Evolutionary conservation across 169 alveolate species (phyloP).

Genomic region (Plasmodium gaboni): DNA sequence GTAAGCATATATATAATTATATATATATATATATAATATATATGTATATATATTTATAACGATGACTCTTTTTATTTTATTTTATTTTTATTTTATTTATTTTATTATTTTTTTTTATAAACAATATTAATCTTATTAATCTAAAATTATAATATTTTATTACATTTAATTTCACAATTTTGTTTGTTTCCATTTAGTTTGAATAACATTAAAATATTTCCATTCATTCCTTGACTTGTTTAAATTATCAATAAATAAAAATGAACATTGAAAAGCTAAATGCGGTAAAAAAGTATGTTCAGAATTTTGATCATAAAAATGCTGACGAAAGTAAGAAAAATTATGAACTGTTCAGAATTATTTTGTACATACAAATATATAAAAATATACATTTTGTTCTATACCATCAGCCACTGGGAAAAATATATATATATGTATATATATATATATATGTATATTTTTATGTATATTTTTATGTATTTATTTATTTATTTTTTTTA

Average conservation of each 20-base stretch:
- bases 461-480: not conserved
- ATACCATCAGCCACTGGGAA: not conserved
- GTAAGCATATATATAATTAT: no score
- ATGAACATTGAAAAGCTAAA: slow-evolving; percentile 11
- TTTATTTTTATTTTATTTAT: no score
- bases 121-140: no score
- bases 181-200: no score
- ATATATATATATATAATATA: no score
- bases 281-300: slow-evolving; percentile 15
- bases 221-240: no score
- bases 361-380: not conserved
- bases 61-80: no score
- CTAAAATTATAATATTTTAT: no score
- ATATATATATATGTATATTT: not conserved
- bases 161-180: no score
- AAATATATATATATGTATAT: slow-evolving; percentile 1
- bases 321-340: slow-evolving; percentile 21
- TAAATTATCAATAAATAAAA: not conserved
- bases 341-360: slow-evolving; percentile 6
- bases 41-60: no score
- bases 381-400: not conserved
- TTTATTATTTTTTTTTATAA: no score
- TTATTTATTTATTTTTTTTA: not conserved
- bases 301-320: slow-evolving; percentile 26
- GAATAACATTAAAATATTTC: no score